Conservation (phyloP, 306 rosid genomes). For the Ceratonia siliqua region DNA sequence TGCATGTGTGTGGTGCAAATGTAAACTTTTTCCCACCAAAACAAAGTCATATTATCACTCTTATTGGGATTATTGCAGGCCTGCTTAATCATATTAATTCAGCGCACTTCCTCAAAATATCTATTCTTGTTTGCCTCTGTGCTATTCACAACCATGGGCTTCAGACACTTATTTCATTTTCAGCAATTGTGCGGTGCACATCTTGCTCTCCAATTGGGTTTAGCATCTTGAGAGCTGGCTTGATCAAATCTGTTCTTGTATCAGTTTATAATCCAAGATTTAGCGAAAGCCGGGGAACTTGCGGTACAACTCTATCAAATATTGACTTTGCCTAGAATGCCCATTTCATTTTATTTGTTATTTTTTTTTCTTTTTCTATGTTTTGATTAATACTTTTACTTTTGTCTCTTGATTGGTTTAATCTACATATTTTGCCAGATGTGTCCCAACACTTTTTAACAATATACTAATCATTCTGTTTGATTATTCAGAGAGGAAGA, state of each 20-base stretch:
- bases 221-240: slow-evolving; percentile 82
- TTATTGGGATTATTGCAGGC: slow-evolving; percentile 58
- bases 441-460: background rate
- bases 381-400: slow-evolving; percentile 18
- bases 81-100: slow-evolving; percentile 66
- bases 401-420: slow-evolving; percentile 24
- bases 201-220: slow-evolving; percentile 82
- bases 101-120: slow-evolving; percentile 72
- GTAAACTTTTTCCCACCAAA: slow-evolving; percentile 12
- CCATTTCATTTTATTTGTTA: slow-evolving; percentile 23
- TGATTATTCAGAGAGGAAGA: slow-evolving; percentile 65
- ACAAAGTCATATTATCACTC: slow-evolving; percentile 19
- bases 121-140: slow-evolving; percentile 83
- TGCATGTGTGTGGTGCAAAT: background rate
- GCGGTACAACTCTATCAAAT: slow-evolving; percentile 37
- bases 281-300: slow-evolving; percentile 27
- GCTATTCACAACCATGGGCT: slow-evolving; percentile 86
- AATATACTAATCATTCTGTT: slow-evolving; percentile 38
- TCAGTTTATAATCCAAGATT: slow-evolving; percentile 54
- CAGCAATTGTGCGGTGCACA: slow-evolving; percentile 75
- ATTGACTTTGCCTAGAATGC: slow-evolving; percentile 23
- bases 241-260: slow-evolving; percentile 67
- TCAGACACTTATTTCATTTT: slow-evolving; percentile 74
- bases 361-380: background rate
- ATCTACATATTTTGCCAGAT: slow-evolving; percentile 25